Conservation (phyloP, 2,329 filamentous ascomycete genomes). For the Penicillium sp. region DNA sequence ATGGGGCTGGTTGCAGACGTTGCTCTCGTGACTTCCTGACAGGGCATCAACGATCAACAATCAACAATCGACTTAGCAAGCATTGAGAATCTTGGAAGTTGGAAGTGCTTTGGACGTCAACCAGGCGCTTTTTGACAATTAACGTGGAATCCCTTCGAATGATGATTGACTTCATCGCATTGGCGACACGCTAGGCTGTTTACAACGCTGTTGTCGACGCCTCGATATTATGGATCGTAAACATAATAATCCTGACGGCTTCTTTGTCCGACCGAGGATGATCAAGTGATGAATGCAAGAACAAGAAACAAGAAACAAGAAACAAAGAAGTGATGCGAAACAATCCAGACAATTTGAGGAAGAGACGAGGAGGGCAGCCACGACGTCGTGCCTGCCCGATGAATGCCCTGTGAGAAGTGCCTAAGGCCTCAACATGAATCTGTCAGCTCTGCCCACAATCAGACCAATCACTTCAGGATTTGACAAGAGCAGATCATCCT, state of each 20-base stretch:
- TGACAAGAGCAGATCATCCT: too few species aligned
- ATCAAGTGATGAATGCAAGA: neutral
- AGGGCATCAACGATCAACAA: too few species aligned
- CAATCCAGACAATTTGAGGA: neutral
- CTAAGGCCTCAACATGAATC: constrained; percentile 1
- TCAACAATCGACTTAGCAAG: neutral
- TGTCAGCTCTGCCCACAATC: too few species aligned
- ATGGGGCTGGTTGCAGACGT: neutral
- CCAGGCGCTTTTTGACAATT: too few species aligned
- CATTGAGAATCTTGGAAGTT: neutral
- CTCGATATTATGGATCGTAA: neutral
- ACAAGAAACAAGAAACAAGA: neutral
- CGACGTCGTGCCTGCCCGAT: neutral
- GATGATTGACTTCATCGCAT: neutral
- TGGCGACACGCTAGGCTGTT: neutral
- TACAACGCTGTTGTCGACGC: neutral
- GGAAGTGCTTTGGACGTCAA: neutral
- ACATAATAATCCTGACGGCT: neutral
- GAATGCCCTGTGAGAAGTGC: neutral
- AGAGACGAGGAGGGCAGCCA: neutral
- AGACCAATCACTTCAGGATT: too few species aligned
- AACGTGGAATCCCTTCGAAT: neutral
- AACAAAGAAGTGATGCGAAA: neutral
- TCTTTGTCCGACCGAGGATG: neutral
- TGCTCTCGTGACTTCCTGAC: neutral